These are phyloP conservation scores for Buddleja alternifolia DNA, from an alignment of 257 asterid species.

Conservation along the genomic window DNA sequence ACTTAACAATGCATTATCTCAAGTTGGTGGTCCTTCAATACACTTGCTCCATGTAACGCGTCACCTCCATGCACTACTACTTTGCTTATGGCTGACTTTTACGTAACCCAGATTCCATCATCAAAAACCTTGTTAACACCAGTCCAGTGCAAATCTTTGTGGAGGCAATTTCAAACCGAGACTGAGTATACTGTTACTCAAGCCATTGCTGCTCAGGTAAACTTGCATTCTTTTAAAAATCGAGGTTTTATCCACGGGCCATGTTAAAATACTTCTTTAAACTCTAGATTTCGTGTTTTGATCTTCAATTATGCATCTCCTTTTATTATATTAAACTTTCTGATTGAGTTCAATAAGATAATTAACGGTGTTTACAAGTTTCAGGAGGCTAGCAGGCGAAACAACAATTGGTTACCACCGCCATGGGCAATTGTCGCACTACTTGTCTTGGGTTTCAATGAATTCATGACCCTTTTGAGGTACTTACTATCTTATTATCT, in stretches of 20 bases:
- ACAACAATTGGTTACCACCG: constrained; percentile 86
- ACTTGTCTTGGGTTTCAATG: constrained; percentile 75
- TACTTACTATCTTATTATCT: constrained; percentile 27
- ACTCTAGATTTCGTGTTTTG: background rate
- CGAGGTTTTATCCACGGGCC: constrained; percentile 6
- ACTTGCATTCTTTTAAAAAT: constrained; percentile 14
- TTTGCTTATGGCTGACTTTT: constrained; percentile 27
- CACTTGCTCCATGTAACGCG: background rate
- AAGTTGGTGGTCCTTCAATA: background rate
- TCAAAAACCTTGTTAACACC: constrained; percentile 85
- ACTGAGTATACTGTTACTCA: constrained; percentile 91
- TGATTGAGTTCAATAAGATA: constrained; percentile 8
- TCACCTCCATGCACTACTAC: constrained; percentile 22
- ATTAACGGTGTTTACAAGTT: constrained; percentile 22
- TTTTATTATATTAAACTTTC: constrained; percentile 19
- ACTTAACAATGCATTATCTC: background rate
- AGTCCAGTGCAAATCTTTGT: constrained; percentile 86
- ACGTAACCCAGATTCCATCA: constrained; percentile 60
- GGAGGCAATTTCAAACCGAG: constrained; percentile 90
- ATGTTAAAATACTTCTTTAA: background rate
- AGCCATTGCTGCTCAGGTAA: constrained; percentile 95
- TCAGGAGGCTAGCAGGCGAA: constrained; percentile 83
- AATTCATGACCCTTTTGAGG: constrained; percentile 92
- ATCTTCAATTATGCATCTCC: constrained; percentile 2
- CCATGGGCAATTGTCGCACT: constrained; percentile 83